phyloP scores from a whole-genome alignment of 192 early-diverging fungal genomes.

The Umbelopsis isabellina region DNA sequence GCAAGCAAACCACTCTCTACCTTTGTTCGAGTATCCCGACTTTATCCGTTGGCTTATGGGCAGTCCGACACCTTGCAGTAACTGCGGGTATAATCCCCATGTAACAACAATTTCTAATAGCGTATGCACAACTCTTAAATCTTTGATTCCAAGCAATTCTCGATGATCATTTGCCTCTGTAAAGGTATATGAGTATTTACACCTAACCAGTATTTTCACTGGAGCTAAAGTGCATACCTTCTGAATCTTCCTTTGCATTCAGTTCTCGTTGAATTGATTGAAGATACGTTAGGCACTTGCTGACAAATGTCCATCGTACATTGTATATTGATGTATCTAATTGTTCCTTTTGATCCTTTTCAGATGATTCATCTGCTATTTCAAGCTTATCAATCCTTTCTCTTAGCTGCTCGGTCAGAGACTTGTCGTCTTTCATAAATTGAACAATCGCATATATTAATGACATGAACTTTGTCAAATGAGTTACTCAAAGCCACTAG shows the following conservation, averaged over 20 bases:
- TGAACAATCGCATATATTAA: neutral
- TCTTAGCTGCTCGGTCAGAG: constrained; percentile 20
- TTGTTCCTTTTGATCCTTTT: neutral
- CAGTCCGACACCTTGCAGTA: constrained; percentile 70
- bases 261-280: constrained; percentile 31
- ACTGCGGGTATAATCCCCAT: constrained; percentile 70
- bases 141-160: constrained; percentile 57
- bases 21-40: constrained; percentile 55
- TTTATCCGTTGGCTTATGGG: constrained; percentile 62
- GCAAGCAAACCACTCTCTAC: constrained; percentile 12
- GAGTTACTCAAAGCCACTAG: too few relatives aligned
- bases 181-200: too few relatives aligned
- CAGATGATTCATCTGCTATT: neutral
- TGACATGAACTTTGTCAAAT: neutral
- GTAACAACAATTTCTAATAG: constrained; percentile 67
- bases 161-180: constrained; percentile 15
- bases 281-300: constrained; percentile 21
- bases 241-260: neutral
- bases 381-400: constrained; percentile 27
- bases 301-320: constrained; percentile 21
- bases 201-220: too few relatives aligned
- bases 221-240: neutral
- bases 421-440: neutral
- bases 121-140: constrained; percentile 64
- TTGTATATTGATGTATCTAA: neutral